Evolutionary conservation across 2,329 filamentous ascomycete species (phyloP).

Genomic region (Aspergillus pseudoviridinutans): DNA sequence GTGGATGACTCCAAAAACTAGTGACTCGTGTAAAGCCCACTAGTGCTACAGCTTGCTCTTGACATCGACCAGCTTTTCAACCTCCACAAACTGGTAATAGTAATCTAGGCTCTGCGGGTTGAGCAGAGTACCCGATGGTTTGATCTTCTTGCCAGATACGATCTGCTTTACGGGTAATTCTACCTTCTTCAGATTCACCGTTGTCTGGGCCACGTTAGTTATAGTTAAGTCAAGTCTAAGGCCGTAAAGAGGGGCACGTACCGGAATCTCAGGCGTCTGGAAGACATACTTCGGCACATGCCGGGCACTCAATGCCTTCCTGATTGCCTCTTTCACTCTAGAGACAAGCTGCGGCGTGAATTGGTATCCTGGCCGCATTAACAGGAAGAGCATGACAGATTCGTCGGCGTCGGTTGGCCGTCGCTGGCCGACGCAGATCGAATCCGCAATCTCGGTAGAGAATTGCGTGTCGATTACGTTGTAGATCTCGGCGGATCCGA

Average conservation of each 20-base stretch:
- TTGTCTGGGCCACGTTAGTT: conserved; percentile 51
- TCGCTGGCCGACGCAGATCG: conserved; percentile 76
- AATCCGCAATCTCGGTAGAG: conserved; percentile 60
- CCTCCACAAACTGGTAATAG: conserved; percentile 73
- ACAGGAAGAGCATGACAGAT: conserved; percentile 56
- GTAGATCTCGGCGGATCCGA: conserved; percentile 78
- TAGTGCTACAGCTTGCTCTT: conserved; percentile 22
- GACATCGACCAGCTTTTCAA: conserved; percentile 55
- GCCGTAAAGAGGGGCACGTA: conserved; percentile 41
- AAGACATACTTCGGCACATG: conserved; percentile 78
- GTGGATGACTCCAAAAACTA: background rate
- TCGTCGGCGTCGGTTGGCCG: conserved; percentile 58
- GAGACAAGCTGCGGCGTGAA: conserved; percentile 55
- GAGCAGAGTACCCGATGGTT: conserved; percentile 69
- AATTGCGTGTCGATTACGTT: conserved; percentile 61
- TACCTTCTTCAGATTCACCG: conserved; percentile 81
- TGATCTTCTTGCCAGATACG: conserved; percentile 69
- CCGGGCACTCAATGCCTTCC: conserved; percentile 62
- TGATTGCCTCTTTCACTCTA: conserved; percentile 62
- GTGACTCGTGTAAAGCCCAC: background rate
- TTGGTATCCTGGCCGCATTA: conserved; percentile 55
- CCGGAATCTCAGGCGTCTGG: conserved; percentile 75
- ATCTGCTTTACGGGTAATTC: conserved; percentile 82
- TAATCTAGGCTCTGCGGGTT: conserved; percentile 73
- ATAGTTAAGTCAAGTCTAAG: background rate